A percentile compares a stretch with the other conserved stretches of the same genome.
Evolutionary conservation across 441 rosid species (phyloP).

Genomic region (Geranium incanum): DNA sequence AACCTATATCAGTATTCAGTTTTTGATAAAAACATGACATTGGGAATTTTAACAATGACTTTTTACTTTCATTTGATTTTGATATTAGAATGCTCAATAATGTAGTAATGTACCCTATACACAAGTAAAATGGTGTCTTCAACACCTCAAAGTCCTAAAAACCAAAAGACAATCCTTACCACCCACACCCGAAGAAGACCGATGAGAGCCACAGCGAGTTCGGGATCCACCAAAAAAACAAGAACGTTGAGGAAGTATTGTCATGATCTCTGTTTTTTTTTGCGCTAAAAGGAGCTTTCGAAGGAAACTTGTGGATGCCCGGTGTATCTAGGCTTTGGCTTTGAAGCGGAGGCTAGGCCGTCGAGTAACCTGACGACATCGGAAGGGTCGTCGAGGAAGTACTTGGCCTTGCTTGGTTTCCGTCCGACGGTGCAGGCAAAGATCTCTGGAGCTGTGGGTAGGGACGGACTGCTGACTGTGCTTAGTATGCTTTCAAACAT

Average conservation of each 20-base stretch:
- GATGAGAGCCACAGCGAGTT: not conserved
- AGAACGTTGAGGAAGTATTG: not conserved
- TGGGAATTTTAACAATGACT: not conserved
- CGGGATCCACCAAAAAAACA: not conserved
- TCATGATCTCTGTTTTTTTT: not conserved
- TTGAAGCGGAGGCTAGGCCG: slow-evolving; percentile 40
- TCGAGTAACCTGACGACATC: slow-evolving; percentile 45
- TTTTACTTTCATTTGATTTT: not conserved
- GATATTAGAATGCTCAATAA: not conserved
- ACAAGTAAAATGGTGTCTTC: not conserved
- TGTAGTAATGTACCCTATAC: not conserved
- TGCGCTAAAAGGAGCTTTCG: slow-evolving; percentile 27
- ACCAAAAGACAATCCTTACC: not conserved
- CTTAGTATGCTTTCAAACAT: slow-evolving; percentile 55
- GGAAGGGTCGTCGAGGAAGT: slow-evolving; percentile 39
- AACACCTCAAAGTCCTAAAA: not conserved
- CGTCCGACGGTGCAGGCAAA: slow-evolving; percentile 36
- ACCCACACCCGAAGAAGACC: not conserved
- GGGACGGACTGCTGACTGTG: slow-evolving; percentile 30
- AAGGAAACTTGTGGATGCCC: slow-evolving; percentile 37
- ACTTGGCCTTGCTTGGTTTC: slow-evolving; percentile 57
- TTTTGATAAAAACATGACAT: no score
- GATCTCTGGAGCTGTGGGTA: slow-evolving; percentile 30
- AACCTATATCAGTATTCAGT: no score
- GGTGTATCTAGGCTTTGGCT: slow-evolving; percentile 31